Conservation (phyloP, 2,329 filamentous ascomycete species). For the Juglanconis oblonga region DNA sequence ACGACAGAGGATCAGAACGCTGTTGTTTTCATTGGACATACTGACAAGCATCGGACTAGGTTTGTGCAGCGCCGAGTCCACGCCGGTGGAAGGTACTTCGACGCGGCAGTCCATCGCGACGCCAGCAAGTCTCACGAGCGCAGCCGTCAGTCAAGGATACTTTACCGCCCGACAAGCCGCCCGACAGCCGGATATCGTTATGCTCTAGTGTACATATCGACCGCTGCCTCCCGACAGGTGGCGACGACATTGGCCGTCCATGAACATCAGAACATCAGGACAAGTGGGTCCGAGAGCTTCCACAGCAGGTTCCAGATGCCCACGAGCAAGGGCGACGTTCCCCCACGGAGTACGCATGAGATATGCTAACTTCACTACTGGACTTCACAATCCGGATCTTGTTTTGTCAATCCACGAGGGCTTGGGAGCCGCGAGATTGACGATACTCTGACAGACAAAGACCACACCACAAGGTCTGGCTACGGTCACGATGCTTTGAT, state of each 20-base stretch:
- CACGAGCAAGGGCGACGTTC: not conserved
- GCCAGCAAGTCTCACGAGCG: not conserved
- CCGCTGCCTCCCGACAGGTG: slow-evolving; percentile 1
- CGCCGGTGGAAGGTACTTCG: not conserved
- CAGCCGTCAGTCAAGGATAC: not conserved
- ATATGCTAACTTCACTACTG: too few species aligned
- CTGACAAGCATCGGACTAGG: not conserved
- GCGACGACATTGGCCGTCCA: not conserved
- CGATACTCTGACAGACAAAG: too few species aligned
- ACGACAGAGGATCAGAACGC: not conserved
- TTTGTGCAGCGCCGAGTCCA: not conserved
- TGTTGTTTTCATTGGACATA: not conserved
- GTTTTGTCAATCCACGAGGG: too few species aligned
- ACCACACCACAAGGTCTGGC: too few species aligned
- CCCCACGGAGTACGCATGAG: too few species aligned
- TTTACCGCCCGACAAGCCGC: slow-evolving; percentile 5
- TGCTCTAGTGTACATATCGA: not conserved
- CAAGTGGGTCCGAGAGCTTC: not conserved
- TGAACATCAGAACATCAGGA: not conserved
- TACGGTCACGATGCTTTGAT: too few species aligned
- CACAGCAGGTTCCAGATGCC: not conserved
- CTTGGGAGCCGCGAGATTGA: too few species aligned
- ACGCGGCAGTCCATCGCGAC: not conserved
- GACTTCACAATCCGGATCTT: too few species aligned
- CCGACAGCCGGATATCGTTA: not conserved